Percentiles rank a stretch among this genome's conserved stretches.
Conservation (phyloP, 768 basidiomycete species). For the Amanita exitialis region DNA sequence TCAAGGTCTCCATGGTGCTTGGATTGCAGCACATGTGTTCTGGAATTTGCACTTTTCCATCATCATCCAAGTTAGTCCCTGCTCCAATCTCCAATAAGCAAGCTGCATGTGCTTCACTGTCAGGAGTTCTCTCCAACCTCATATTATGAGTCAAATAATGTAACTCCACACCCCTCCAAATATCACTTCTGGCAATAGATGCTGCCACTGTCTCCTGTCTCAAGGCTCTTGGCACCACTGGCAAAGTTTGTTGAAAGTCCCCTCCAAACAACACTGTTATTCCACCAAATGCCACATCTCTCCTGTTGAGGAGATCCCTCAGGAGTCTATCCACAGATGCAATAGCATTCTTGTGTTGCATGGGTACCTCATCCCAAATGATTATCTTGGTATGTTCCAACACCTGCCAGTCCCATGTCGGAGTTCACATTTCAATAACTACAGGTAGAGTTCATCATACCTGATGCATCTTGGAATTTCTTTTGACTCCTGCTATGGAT, state of each 20-base stretch:
- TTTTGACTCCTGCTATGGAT: too few species aligned
- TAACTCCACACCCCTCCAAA: slow-evolving; percentile 26
- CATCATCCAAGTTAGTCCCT: slow-evolving; percentile 5
- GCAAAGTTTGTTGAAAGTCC: slow-evolving; percentile 38
- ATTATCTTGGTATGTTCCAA: slow-evolving; percentile 20
- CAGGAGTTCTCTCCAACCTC: slow-evolving; percentile 21
- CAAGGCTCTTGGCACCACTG: too few species aligned
- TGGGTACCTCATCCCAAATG: slow-evolving; percentile 36
- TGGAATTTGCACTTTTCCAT: background rate
- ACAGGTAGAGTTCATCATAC: slow-evolving; percentile 6
- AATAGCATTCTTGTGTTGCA: slow-evolving; percentile 24
- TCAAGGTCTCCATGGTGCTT: slow-evolving; percentile 19
- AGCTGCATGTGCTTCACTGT: slow-evolving; percentile 18
- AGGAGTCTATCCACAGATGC: slow-evolving; percentile 31
- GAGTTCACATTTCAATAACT: slow-evolving; percentile 10
- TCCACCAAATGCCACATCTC: slow-evolving; percentile 27
- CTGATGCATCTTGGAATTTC: too few species aligned
- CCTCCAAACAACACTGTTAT: slow-evolving; percentile 37
- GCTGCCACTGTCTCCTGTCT: slow-evolving; percentile 28
- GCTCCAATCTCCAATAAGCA: slow-evolving; percentile 26
- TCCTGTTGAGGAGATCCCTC: slow-evolving; percentile 18
- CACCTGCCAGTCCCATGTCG: slow-evolving; percentile 17
- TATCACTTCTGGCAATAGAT: slow-evolving; percentile 20
- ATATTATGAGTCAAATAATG: slow-evolving; percentile 30
- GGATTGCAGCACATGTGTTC: slow-evolving; percentile 1